phyloP scores from a whole-genome alignment of 2,329 filamentous ascomycete species.

The Neonectria sp. region DNA sequence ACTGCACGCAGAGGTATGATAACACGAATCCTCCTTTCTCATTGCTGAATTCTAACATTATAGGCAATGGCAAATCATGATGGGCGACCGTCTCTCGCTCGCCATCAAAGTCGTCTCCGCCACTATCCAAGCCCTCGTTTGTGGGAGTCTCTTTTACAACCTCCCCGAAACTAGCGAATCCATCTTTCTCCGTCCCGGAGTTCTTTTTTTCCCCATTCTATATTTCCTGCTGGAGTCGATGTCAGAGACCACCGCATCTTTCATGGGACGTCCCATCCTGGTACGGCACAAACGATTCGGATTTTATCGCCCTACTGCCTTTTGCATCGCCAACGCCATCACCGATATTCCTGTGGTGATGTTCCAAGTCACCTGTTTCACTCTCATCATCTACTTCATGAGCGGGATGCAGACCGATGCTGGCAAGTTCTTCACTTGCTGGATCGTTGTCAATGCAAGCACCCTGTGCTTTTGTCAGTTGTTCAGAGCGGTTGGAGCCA shows the following conservation, averaged over 20 bases:
- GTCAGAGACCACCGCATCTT: slow-evolving; percentile 51
- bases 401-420: slow-evolving; percentile 45
- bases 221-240: slow-evolving; percentile 61
- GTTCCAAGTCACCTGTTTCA: slow-evolving; percentile 68
- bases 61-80: slow-evolving; percentile 50
- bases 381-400: slow-evolving; percentile 55
- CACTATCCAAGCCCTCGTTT: slow-evolving; percentile 75
- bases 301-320: slow-evolving; percentile 51
- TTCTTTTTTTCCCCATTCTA: slow-evolving; percentile 55
- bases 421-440: slow-evolving; percentile 72
- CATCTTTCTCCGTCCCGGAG: slow-evolving; percentile 65
- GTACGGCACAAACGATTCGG: slow-evolving; percentile 52
- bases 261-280: slow-evolving; percentile 50
- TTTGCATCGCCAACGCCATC: slow-evolving; percentile 58
- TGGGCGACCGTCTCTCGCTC: slow-evolving; percentile 51
- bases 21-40: slow-evolving; percentile 49
- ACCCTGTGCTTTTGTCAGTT: slow-evolving; percentile 75
- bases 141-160: slow-evolving; percentile 78
- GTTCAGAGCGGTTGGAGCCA: slow-evolving; percentile 76
- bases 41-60: not conserved
- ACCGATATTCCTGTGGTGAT: slow-evolving; percentile 62
- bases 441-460: slow-evolving; percentile 72
- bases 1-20: slow-evolving; percentile 59
- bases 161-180: slow-evolving; percentile 66
- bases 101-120: slow-evolving; percentile 68